These are phyloP conservation scores for Amanita pallidorosea DNA, from an alignment of 768 basidiomycete genomes.

Conservation along the genomic window DNA sequence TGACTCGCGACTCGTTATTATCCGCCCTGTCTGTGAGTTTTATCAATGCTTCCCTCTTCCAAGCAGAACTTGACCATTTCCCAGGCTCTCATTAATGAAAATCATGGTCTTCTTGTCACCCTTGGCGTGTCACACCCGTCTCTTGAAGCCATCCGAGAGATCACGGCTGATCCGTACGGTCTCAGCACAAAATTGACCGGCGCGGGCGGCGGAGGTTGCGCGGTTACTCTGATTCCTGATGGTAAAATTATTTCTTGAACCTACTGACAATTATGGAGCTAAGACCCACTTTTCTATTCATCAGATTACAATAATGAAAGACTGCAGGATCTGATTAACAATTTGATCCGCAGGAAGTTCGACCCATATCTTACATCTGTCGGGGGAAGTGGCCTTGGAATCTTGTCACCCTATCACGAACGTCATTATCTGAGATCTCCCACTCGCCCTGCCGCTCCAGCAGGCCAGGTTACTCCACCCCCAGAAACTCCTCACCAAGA, in stretches of 20 bases:
- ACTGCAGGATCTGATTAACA: constrained; percentile 46
- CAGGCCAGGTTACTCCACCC: constrained; percentile 39
- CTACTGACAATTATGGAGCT: constrained; percentile 3
- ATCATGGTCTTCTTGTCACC: constrained; percentile 74
- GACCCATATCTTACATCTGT: constrained; percentile 85
- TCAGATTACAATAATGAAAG: constrained; percentile 62
- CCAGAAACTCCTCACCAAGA: constrained; percentile 14
- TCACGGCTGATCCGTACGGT: constrained; percentile 54
- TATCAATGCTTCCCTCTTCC: constrained; percentile 3
- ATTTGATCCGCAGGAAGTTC: constrained; percentile 56
- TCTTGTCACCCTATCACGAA: constrained; percentile 53
- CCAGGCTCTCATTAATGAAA: constrained; percentile 78
- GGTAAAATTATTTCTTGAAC: constrained; percentile 34
- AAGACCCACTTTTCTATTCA: constrained; percentile 6
- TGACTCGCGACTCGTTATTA: constrained; percentile 57
- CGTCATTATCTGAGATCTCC: constrained; percentile 26
- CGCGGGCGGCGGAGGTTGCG: constrained; percentile 97
- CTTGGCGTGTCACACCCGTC: constrained; percentile 89
- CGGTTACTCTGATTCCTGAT: constrained; percentile 91
- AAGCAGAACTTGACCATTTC: constrained; percentile 10
- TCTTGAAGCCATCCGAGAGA: constrained; percentile 72
- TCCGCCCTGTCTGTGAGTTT: constrained; percentile 57
- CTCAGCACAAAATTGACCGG: constrained; percentile 94
- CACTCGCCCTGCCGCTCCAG: constrained; percentile 8
- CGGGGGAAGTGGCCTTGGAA: constrained; percentile 87